These are phyloP conservation scores for Camelina neglecta DNA, from an alignment of 345 rosid genomes.

Conservation along the genomic window DNA sequence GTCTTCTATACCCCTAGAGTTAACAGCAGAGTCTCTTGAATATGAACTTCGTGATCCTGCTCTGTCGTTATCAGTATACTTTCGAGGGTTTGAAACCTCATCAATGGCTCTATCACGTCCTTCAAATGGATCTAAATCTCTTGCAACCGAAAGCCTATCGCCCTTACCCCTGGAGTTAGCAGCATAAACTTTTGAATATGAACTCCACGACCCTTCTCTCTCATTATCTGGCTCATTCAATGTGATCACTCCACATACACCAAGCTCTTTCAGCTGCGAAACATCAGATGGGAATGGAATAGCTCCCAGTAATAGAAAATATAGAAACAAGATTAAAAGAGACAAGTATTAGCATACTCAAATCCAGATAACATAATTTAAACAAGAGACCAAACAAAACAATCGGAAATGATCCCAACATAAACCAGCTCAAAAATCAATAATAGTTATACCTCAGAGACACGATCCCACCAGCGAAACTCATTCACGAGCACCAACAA, in stretches of 20 bases:
- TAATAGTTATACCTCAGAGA: too few relatives aligned
- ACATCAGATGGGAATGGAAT: conserved; percentile 84
- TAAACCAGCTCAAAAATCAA: too few relatives aligned
- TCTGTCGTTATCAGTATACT: conserved; percentile 35
- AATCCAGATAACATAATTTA: background rate
- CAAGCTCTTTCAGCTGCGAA: conserved; percentile 70
- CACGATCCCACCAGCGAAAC: too few relatives aligned
- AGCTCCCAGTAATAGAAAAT: conserved; percentile 80
- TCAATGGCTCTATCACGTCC: background rate
- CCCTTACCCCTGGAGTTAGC: too few relatives aligned
- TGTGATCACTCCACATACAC: conserved; percentile 79
- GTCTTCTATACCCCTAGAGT: conserved; percentile 67
- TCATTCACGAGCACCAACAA: too few relatives aligned
- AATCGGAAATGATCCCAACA: too few relatives aligned
- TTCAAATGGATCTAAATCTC: too few relatives aligned
- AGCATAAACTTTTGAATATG: too few relatives aligned
- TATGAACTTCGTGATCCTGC: conserved; percentile 41
- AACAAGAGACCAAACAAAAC: conserved; percentile 1
- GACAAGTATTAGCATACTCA: conserved; percentile 15
- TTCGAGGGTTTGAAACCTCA: conserved; percentile 30
- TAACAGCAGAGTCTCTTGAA: conserved; percentile 46
- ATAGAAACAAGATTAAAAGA: conserved; percentile 7
- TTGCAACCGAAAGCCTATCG: too few relatives aligned
- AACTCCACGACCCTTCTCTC: too few relatives aligned
- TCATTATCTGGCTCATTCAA: conserved; percentile 56